Evolutionary conservation across 371 early-diverging fungal genomes (phyloP).

Genomic region (Smittium culicis): DNA sequence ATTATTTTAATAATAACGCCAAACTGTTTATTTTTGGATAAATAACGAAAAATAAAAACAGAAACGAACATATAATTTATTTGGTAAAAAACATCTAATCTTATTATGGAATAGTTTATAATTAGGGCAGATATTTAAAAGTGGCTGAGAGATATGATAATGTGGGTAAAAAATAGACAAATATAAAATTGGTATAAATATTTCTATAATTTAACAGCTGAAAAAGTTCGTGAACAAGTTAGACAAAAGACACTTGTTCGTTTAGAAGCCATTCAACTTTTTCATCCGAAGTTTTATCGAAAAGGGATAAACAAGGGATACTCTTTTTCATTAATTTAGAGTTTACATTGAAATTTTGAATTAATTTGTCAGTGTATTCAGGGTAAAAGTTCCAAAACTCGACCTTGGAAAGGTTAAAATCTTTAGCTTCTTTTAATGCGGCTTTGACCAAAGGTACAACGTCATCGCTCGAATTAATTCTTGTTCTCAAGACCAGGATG

Average conservation of each 20-base stretch:
- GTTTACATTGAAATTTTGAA: background rate
- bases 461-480: background rate
- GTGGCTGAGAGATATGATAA: no score
- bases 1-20: no score
- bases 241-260: background rate
- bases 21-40: no score
- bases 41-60: no score
- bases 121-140: no score
- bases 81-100: no score
- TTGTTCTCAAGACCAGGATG: background rate
- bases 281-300: background rate
- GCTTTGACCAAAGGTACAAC: conserved; percentile 3
- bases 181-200: no score
- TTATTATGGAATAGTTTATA: no score
- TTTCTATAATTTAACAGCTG: no score
- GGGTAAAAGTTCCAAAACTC: conserved; percentile 1
- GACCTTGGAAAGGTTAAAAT: background rate
- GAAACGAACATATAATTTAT: no score
- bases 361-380: background rate
- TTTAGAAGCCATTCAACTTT: background rate
- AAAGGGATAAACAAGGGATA: background rate
- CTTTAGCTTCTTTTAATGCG: background rate
- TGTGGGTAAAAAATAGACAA: no score
- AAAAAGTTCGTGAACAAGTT: background rate
- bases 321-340: background rate